Evolutionary conservation across 1,284 basidiomycete species (phyloP), one percentile per base, ranked within the genome.

Genomic region (Ganoderma lucidum): DNA sequence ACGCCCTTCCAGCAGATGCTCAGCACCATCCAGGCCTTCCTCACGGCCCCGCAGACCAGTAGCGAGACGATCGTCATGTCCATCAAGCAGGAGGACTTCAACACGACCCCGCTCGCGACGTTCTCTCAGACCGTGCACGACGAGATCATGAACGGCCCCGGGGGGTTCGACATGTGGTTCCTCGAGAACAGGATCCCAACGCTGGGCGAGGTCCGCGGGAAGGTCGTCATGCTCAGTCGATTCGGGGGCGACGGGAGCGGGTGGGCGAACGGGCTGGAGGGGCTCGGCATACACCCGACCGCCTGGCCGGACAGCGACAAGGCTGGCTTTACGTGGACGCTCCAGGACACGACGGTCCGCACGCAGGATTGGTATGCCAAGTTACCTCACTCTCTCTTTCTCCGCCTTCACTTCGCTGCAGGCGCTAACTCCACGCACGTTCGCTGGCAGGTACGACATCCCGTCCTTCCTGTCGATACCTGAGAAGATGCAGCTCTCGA

Each of bases 151-250:
- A 76, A 75, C 51, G 86, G 87, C 0, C 86, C 87, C 3, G 89
- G 90, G 12, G 88, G 89, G 10, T 74, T 81, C 42, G 86, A 84
- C 4, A 88, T 93, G 85, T 96, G 94, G 93, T 96, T 88, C 77
- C 80, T 96, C 42, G 87, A 92, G 74, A 91, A 96, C 75, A 82
- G 90, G 3, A 85, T 97, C 67, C 95, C 96, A 1, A 84, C 66
- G 0, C 85, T 97, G 0, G 94, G 93, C 2, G 92, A 96, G 78
- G 94, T 93, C 10, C 83, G 96, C 75, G 95, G 95, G 1, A 93
- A 91, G 80, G 89, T 90, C 6, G 85, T 96, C 42, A 80, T 97
- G 82, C 88, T 97, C 76, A 95, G 93, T 73, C 87, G 96, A 30
- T 97, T 96, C 76, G 90, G 92, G 0, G 88, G 85, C 1, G 83